These are phyloP conservation scores for Colletotrichum acutatum DNA, from an alignment of 2,329 filamentous ascomycete species.

Conservation along the genomic window DNA sequence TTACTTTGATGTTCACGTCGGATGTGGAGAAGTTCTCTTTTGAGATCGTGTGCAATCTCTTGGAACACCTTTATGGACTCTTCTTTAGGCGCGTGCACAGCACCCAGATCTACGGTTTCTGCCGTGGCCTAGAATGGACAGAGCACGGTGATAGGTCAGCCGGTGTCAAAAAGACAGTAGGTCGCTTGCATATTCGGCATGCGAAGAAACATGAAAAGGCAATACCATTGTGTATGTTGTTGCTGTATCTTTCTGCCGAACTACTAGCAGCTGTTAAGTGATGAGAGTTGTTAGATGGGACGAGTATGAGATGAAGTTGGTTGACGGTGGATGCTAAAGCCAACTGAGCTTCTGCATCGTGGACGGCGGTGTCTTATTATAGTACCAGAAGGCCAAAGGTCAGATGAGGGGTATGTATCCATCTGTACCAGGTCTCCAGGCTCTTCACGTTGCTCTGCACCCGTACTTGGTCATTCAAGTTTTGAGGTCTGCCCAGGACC, in stretches of 20 bases:
- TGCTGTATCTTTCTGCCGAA: background rate
- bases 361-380: background rate
- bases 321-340: background rate
- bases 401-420: background rate
- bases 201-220: background rate
- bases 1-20: slow-evolving; percentile 58
- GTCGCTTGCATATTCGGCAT: background rate
- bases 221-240: background rate
- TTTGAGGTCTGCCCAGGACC: background rate
- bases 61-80: slow-evolving; percentile 62
- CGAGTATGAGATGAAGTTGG: background rate
- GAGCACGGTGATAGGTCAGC: background rate
- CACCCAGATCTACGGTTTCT: slow-evolving; percentile 63
- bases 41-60: slow-evolving; percentile 61
- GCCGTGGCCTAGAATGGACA: slow-evolving; percentile 54
- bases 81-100: slow-evolving; percentile 59
- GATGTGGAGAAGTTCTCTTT: slow-evolving; percentile 60
- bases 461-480: background rate
- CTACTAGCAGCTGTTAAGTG: background rate
- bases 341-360: background rate
- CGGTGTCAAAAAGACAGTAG: background rate
- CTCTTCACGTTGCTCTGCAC: background rate
- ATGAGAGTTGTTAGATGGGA: background rate
- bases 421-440: background rate
- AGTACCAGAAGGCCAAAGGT: background rate